Percentiles rank a stretch among this genome's conserved stretches.
Evolutionary conservation across 257 asterid species (phyloP).

Genomic region (Nicotiana sylvestris): DNA sequence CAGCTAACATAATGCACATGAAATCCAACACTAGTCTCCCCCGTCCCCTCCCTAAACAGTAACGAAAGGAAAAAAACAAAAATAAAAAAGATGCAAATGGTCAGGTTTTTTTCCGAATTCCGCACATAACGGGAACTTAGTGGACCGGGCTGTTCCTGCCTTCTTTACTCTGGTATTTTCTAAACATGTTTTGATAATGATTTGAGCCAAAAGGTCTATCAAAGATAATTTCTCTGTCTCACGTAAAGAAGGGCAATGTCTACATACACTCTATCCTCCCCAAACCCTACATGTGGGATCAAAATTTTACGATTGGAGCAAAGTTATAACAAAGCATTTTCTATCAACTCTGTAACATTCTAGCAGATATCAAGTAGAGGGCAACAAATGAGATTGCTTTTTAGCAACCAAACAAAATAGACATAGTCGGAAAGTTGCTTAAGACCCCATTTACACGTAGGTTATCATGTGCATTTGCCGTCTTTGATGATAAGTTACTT

Average conservation of each 20-base stretch:
- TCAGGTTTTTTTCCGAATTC: too few relatives aligned
- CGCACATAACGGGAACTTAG: too few relatives aligned
- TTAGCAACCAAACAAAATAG: constrained; percentile 8
- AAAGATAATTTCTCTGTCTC: background rate
- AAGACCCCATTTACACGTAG: constrained; percentile 11
- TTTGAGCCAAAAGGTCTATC: too few relatives aligned
- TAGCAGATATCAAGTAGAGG: background rate
- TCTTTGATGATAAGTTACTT: background rate
- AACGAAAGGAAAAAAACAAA: background rate
- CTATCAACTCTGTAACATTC: background rate
- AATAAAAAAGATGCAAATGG: background rate
- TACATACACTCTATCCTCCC: too few relatives aligned
- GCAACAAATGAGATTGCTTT: background rate
- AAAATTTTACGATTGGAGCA: background rate
- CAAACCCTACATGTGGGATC: too few relatives aligned
- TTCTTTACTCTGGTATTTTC: too few relatives aligned
- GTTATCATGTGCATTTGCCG: constrained; percentile 16
- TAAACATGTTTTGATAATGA: too few relatives aligned
- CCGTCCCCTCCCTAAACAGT: background rate
- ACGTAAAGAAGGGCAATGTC: too few relatives aligned
- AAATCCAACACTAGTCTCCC: background rate
- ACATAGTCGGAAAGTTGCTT: background rate
- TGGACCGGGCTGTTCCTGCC: too few relatives aligned
- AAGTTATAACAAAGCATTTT: background rate
- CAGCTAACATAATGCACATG: constrained; percentile 10